phyloP scores from a whole-genome alignment of 768 basidiomycete species.

The Trametes coccinea region DNA sequence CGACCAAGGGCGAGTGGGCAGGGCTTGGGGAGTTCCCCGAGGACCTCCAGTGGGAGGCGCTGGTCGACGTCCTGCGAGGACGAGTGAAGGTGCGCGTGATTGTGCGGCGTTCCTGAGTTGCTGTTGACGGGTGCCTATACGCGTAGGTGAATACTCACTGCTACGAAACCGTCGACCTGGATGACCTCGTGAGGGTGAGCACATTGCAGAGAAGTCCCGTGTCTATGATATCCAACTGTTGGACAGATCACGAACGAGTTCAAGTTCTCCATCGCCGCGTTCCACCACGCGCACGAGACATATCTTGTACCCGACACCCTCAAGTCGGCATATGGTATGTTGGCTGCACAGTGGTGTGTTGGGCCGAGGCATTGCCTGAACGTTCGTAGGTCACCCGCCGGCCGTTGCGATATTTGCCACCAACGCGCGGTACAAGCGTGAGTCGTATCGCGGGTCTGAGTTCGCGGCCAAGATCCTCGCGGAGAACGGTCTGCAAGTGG shows the following conservation, averaged over 20 bases:
- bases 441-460: slow-evolving; percentile 64
- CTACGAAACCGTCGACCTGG: slow-evolving; percentile 70
- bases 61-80: slow-evolving; percentile 78
- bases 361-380: not conserved
- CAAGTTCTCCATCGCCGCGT: slow-evolving; percentile 76
- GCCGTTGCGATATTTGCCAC: slow-evolving; percentile 82
- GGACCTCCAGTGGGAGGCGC: slow-evolving; percentile 73
- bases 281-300: slow-evolving; percentile 88
- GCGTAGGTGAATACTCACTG: slow-evolving; percentile 55
- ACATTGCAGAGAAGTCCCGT: not conserved
- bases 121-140: not conserved
- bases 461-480: slow-evolving; percentile 62
- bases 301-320: slow-evolving; percentile 85
- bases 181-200: slow-evolving; percentile 38
- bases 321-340: slow-evolving; percentile 60
- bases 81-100: slow-evolving; percentile 60
- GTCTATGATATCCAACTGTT: no score
- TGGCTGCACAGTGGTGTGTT: no score
- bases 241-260: slow-evolving; percentile 84
- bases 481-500: slow-evolving; percentile 55
- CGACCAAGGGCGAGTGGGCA: slow-evolving; percentile 47
- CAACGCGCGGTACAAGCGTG: slow-evolving; percentile 62
- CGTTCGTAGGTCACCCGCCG: slow-evolving; percentile 51
- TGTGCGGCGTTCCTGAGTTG: not conserved
- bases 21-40: slow-evolving; percentile 61